These are phyloP conservation scores for Ulmus americana DNA, from an alignment of 331 rosid species.

Conservation along the genomic window DNA sequence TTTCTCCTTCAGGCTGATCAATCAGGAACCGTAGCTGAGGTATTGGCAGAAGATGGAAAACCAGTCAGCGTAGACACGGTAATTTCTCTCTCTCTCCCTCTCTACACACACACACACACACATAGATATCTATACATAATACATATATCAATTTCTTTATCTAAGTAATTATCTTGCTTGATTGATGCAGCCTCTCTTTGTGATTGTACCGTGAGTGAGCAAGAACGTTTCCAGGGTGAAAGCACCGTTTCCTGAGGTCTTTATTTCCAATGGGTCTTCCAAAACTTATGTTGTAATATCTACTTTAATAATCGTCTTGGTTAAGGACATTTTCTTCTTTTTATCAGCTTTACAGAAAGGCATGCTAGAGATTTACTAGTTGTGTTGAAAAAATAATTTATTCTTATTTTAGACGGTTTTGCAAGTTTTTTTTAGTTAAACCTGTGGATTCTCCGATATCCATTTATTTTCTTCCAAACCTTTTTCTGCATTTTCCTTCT, in stretches of 20 bases:
- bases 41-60: conserved; percentile 54
- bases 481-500: too few relatives aligned
- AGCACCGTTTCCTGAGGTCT: conserved; percentile 14
- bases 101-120: not conserved
- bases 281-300: conserved; percentile 24
- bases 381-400: not conserved
- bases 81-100: conserved; percentile 11
- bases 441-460: not conserved
- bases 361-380: not conserved
- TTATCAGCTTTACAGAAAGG: not conserved
- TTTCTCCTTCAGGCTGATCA: conserved; percentile 65
- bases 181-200: conserved; percentile 72
- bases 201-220: conserved; percentile 58
- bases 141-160: conserved; percentile 17
- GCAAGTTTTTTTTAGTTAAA: not conserved
- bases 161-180: conserved; percentile 18
- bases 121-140: not conserved
- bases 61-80: conserved; percentile 79
- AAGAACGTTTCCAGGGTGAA: conserved; percentile 19
- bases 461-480: not conserved
- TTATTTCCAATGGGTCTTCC: conserved; percentile 10
- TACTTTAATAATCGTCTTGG: conserved; percentile 18
- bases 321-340: not conserved
- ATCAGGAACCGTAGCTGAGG: conserved; percentile 66
- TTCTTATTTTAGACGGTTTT: not conserved